Conservation (phyloP, 352 stramenopile species). For the Aphanomyces stellatus region DNA sequence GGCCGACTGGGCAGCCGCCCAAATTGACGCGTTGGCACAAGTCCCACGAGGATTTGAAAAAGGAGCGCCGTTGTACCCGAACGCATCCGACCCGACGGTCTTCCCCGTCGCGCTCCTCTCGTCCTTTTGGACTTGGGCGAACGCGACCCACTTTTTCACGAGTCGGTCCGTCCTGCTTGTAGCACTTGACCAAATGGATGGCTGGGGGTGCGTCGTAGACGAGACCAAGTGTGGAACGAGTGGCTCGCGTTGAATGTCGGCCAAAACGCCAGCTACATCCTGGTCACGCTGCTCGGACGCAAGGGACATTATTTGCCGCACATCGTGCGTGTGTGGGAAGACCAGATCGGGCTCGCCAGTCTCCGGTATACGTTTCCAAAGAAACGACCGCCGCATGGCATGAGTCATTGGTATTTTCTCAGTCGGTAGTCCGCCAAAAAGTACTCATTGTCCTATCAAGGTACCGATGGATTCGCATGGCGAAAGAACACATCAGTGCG, state of each 20-base stretch:
- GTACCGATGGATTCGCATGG: conserved; percentile 12
- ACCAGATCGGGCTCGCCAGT: neutral
- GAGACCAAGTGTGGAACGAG: conserved; percentile 37
- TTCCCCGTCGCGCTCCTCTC: conserved; percentile 44
- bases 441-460: too few species aligned
- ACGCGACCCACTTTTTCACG: conserved; percentile 43
- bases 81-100: conserved; percentile 27
- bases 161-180: neutral
- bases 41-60: conserved; percentile 28
- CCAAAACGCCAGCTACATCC: conserved; percentile 32
- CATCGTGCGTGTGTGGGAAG: neutral
- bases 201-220: too few species aligned
- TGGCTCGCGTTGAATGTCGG: conserved; percentile 49
- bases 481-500: conserved; percentile 10
- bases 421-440: neutral
- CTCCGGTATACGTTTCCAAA: conserved; percentile 1
- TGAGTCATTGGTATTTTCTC: conserved; percentile 4
- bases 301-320: conserved; percentile 24
- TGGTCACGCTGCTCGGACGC: conserved; percentile 34
- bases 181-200: too few species aligned
- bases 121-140: conserved; percentile 43
- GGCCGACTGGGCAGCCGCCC: conserved; percentile 24
- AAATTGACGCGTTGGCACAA: conserved; percentile 28
- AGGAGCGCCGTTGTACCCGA: conserved; percentile 33
- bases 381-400: neutral